A percentile compares a stretch with the other conserved stretches of the same genome.
Evolutionary conservation across 345 rosid genomes (phyloP).

Genomic region (Aegle marmelos): DNA sequence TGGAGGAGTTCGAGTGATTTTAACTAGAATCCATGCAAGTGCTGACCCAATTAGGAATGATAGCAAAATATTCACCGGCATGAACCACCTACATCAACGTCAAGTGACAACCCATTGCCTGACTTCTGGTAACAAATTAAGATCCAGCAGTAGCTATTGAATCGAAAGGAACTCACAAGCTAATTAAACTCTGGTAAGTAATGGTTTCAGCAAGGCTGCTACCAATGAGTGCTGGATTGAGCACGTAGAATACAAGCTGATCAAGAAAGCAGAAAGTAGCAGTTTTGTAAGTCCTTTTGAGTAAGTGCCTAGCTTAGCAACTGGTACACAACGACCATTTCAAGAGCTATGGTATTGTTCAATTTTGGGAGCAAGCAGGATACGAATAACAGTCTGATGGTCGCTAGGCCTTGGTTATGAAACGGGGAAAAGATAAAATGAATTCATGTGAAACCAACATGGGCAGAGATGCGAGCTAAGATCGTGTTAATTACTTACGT

Average conservation of each 20-base stretch:
- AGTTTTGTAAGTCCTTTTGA: background rate
- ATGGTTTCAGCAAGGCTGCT: slow-evolving; percentile 40
- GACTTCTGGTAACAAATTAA: background rate
- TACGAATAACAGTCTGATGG: background rate
- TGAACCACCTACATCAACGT: slow-evolving; percentile 44
- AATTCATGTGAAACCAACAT: background rate
- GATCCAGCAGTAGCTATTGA: background rate
- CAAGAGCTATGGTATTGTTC: background rate
- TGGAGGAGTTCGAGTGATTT: slow-evolving; percentile 37
- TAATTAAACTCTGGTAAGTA: slow-evolving; percentile 26
- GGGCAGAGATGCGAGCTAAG: too few relatives aligned
- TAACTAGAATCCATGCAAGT: slow-evolving; percentile 46
- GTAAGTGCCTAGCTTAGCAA: background rate
- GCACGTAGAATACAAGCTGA: slow-evolving; percentile 41
- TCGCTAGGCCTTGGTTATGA: background rate
- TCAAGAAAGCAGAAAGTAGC: background rate
- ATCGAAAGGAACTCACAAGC: slow-evolving; percentile 33
- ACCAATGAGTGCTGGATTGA: slow-evolving; percentile 41
- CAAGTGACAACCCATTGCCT: background rate
- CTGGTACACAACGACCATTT: background rate
- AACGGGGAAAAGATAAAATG: background rate
- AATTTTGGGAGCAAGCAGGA: background rate
- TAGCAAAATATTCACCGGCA: slow-evolving; percentile 48
- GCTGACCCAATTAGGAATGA: slow-evolving; percentile 41
- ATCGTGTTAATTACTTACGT: slow-evolving; percentile 15